Conservation (phyloP, 2,329 filamentous ascomycete species). For the Onygenales sp. region DNA sequence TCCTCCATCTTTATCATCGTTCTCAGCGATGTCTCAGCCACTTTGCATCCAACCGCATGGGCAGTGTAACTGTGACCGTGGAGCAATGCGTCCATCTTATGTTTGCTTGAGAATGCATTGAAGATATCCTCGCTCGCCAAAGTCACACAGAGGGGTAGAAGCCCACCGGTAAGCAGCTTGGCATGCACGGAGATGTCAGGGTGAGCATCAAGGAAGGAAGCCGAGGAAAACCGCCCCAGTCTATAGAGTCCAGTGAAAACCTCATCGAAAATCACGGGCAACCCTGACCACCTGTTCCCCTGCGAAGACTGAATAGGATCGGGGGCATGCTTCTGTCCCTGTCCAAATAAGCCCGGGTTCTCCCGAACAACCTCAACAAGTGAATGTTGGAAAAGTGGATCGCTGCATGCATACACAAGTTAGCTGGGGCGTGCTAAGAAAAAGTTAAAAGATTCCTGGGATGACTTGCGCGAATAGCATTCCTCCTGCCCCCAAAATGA, state of each 20-base stretch:
- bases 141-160: slow-evolving; percentile 68
- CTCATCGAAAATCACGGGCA: slow-evolving; percentile 76
- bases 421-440: background rate
- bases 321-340: slow-evolving; percentile 6
- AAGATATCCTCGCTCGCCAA: slow-evolving; percentile 67
- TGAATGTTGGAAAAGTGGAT: slow-evolving; percentile 69
- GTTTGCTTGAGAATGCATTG: slow-evolving; percentile 56
- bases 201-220: slow-evolving; percentile 57
- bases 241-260: slow-evolving; percentile 82
- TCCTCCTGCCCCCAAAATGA: slow-evolving; percentile 72
- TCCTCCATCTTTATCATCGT: slow-evolving; percentile 52
- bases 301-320: slow-evolving; percentile 9
- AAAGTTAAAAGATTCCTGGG: background rate
- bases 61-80: slow-evolving; percentile 86
- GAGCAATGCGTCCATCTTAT: slow-evolving; percentile 69
- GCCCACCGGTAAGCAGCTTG: slow-evolving; percentile 72
- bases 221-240: slow-evolving; percentile 61
- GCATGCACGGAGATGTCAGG: slow-evolving; percentile 74
- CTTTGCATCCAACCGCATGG: slow-evolving; percentile 69
- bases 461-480: slow-evolving; percentile 65
- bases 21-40: slow-evolving; percentile 58
- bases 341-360: slow-evolving; percentile 46
- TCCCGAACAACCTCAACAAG: slow-evolving; percentile 59
- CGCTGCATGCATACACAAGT: slow-evolving; percentile 36
- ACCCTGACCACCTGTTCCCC: slow-evolving; percentile 52